These are phyloP conservation scores for Morella rubra DNA, from an alignment of 306 rosid species.

Conservation along the genomic window DNA sequence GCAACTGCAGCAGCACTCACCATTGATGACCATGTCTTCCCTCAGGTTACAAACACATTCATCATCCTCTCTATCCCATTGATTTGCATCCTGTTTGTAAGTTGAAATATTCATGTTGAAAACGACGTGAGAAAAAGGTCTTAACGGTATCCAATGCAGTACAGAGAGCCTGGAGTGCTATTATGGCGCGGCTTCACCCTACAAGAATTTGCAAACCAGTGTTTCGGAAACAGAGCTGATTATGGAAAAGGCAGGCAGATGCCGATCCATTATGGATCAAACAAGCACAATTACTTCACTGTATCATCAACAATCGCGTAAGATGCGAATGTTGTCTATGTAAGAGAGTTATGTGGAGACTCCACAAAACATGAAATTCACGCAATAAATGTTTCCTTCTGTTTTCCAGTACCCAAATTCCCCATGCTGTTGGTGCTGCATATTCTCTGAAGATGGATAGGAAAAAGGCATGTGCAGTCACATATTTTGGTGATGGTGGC, in stretches of 20 bases:
- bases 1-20: slow-evolving; percentile 89
- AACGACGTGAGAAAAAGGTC: slow-evolving; percentile 13
- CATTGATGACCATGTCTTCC: slow-evolving; percentile 66
- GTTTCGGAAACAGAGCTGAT: slow-evolving; percentile 71
- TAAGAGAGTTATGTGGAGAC: neutral
- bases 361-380: slow-evolving; percentile 16
- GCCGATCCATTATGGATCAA: slow-evolving; percentile 90
- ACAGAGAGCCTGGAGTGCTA: slow-evolving; percentile 80
- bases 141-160: slow-evolving; percentile 48
- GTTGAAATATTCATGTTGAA: slow-evolving; percentile 14
- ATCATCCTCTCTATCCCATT: slow-evolving; percentile 7
- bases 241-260: slow-evolving; percentile 91
- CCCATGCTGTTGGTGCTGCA: slow-evolving; percentile 98
- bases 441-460: slow-evolving; percentile 89
- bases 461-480: slow-evolving; percentile 75
- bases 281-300: slow-evolving; percentile 79
- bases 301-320: slow-evolving; percentile 87
- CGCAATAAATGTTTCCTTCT: slow-evolving; percentile 16
- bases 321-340: slow-evolving; percentile 28
- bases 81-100: slow-evolving; percentile 2
- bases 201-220: slow-evolving; percentile 89
- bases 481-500: slow-evolving; percentile 93
- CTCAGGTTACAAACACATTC: slow-evolving; percentile 58
- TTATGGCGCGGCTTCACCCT: slow-evolving; percentile 91
- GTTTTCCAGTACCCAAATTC: slow-evolving; percentile 67